Percentiles rank a stretch among this genome's conserved stretches.
Conservation (phyloP, 23 red algal species). For the Cyanidium caldarium region DNA sequence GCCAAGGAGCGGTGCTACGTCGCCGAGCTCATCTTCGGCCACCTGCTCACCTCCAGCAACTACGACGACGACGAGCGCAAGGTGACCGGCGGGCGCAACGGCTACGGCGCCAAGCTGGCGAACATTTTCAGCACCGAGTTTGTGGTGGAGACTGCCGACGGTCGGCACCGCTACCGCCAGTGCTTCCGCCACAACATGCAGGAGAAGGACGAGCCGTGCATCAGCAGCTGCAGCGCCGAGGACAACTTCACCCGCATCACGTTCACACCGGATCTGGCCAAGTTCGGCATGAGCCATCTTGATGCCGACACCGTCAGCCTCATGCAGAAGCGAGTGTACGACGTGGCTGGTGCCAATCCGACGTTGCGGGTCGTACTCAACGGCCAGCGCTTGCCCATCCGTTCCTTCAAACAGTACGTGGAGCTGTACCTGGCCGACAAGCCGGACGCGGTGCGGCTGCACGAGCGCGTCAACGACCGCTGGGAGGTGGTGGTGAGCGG, state of each 20-base stretch:
- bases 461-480: conserved; percentile 28
- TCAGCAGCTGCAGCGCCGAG: conserved; percentile 11
- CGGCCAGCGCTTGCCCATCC: conserved; percentile 40
- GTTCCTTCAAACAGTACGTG: conserved; percentile 81
- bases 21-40: conserved; percentile 19
- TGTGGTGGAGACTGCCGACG: conserved; percentile 25
- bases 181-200: conserved; percentile 76
- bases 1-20: conserved; percentile 14
- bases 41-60: conserved; percentile 19
- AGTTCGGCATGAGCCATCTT: conserved; percentile 69
- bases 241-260: conserved; percentile 72
- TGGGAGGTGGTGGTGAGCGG: conserved; percentile 80
- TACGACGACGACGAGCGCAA: conserved; percentile 17
- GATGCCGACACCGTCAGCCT: conserved; percentile 74
- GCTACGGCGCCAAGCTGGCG: conserved; percentile 17
- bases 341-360: conserved; percentile 76
- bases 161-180: neutral
- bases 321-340: conserved; percentile 77
- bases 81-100: conserved; percentile 15
- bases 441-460: conserved; percentile 13
- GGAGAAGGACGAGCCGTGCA: conserved; percentile 30
- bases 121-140: conserved; percentile 17
- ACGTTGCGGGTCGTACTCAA: conserved; percentile 58
- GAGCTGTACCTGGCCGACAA: conserved; percentile 48
- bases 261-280: conserved; percentile 70